Evolutionary conservation across 1,284 basidiomycete species (phyloP), one percentile per base, ranked within the genome.

Genomic region (Pulchroboletus neoregius): DNA sequence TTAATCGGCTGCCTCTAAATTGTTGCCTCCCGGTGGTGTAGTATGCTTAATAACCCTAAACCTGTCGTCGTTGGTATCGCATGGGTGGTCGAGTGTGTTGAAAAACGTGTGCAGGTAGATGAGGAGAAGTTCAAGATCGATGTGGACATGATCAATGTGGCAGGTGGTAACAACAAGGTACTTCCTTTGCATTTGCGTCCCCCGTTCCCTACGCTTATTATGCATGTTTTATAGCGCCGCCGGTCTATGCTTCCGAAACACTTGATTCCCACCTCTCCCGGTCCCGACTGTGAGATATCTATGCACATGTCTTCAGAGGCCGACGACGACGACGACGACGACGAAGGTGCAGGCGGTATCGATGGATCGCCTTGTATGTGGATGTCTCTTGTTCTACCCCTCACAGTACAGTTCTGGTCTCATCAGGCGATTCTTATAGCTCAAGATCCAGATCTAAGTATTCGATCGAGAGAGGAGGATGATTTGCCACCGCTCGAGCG

Each of bases 41-140:
- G 83, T 43, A 61, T 79, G 45, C 65, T 86, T 13, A 70, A 79
- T 28, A 81, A 87, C 24, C 83, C 84, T 0, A 36, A 84, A 56
- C 89, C 89, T 0, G 64, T 74, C 33, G 80, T 94, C 10, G 87
- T 96, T 11, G 89, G 91, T 10, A 90, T 94, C 54, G 84, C 80
- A n/a, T 96, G 93, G 93, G 88, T 95, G 3, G 89, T 31, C 18
- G 46, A 48, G 12, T 48, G 46, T 33, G 46, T 92, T 10, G 91
- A 94, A 60, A 76, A 82, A 48, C 75, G 80, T 18, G 12, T 20
- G 36, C 75, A 69, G 35, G 76, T 88, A 2, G 82, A 84, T 7
- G 92, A 94, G 61, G 67, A 69, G 3, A 73, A 70, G 27, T 91
- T 82, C 63, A 60, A 77, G 18, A 78, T 95, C 41, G 80, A 91